Evolutionary conservation across 2,329 filamentous ascomycete species (phyloP), one percentile per base, ranked within the genome.

Genomic region (Gaeumannomyces sp.): DNA sequence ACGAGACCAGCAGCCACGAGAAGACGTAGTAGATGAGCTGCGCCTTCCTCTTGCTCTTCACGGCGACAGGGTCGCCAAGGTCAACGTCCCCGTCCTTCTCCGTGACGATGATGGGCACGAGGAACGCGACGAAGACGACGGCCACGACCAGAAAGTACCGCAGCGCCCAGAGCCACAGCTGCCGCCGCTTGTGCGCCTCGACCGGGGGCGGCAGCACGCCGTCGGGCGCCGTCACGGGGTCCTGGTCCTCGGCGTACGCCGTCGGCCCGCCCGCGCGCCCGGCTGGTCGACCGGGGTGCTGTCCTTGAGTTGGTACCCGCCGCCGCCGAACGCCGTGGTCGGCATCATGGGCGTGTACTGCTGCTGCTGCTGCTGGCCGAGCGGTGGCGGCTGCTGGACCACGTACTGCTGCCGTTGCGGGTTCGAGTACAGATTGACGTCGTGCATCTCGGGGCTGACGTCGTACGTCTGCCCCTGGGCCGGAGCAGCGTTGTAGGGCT

Each of bases 11-110:
- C 2, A 72, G 63, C 68, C 70, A 72, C 0, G 65, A 7, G 33
- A 69, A 72, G n/a, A 72, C 62, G 45, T 69, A 71, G 57, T 68
- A 72, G 7, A 70, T 31, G 2, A 71, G 61, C 38, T 67, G 67
- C n/a, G 61, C 62, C n/a, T 66, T 64, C 58, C 68, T 66, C 22
- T 64, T 64, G 28, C 66, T 59, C 13, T 65, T 60, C 13, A 68
- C 66, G 13, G 60, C 45, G 4, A 65, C 64, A 1, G 62, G 35
- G 14, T 69, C 64, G 7, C 56, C 63, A 2, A 69, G 45, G 19
- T 62, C 63, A 4, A 68, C 53, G 29, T 70, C 66, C 11, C 66
- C 60, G 58, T 69, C 65, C 50, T 65, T 65, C 60, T 66, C 64
- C 35, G 67, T 63, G 10, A 69, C 59, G 13, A 72, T 65, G 50